These are phyloP conservation scores for Crassisporium funariophilum DNA, from an alignment of 768 basidiomycete species.

Conservation along the genomic window DNA sequence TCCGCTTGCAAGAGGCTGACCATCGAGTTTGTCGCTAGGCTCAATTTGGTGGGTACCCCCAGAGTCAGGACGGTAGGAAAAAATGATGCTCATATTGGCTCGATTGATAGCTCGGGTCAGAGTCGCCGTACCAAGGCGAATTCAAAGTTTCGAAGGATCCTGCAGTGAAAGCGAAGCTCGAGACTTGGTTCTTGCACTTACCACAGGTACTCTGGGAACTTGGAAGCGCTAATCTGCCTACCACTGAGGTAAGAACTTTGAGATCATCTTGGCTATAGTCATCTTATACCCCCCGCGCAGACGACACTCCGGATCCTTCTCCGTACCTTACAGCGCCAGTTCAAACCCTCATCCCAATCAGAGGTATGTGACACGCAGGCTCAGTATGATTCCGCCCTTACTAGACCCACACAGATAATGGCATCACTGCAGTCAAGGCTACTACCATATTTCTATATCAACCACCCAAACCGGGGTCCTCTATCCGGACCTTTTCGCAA, in stretches of 20 bases:
- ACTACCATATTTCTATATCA: conserved; percentile 77
- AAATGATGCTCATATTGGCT: neutral
- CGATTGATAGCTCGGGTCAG: conserved; percentile 56
- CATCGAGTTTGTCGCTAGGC: conserved; percentile 72
- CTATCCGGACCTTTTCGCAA: conserved; percentile 78
- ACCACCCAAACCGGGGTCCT: conserved; percentile 73
- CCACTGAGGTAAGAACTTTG: conserved; percentile 57
- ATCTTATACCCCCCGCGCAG: conserved; percentile 30
- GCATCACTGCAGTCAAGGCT: conserved; percentile 58
- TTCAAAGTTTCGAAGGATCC: conserved; percentile 39
- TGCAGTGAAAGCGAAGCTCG: conserved; percentile 37
- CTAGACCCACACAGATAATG: conserved; percentile 28
- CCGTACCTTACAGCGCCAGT: conserved; percentile 57
- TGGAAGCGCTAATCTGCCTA: conserved; percentile 52
- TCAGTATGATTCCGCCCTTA: conserved; percentile 5
- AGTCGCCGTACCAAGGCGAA: conserved; percentile 50
- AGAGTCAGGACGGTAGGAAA: too few species aligned
- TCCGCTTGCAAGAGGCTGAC: conserved; percentile 67
- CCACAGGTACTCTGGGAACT: conserved; percentile 88
- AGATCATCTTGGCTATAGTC: neutral
- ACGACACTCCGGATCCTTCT: conserved; percentile 65
- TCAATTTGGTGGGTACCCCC: conserved; percentile 65
- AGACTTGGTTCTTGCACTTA: conserved; percentile 74
- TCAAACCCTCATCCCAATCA: conserved; percentile 37
- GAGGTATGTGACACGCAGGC: conserved; percentile 41